A percentile compares a stretch with the other conserved stretches of the same genome.
Evolutionary conservation across 73 alveolate species (phyloP).

Genomic region (Stentor coeruleus): DNA sequence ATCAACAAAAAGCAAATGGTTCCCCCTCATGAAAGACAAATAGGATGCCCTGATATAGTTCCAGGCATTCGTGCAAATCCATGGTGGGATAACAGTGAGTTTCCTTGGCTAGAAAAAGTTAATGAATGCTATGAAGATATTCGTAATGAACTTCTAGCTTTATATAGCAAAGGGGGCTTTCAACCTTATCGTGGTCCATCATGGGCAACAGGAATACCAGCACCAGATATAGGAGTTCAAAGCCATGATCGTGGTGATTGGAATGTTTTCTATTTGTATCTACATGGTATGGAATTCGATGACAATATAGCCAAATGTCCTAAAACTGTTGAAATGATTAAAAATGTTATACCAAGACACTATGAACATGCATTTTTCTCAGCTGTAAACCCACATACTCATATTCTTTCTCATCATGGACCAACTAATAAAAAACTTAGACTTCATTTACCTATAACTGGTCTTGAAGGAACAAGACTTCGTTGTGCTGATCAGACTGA

Average conservation of each 20-base stretch:
- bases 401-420: constrained; percentile 73
- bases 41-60: constrained; percentile 82
- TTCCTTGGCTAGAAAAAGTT: constrained; percentile 59
- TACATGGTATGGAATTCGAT: constrained; percentile 69
- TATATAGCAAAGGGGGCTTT: constrained; percentile 60
- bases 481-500: constrained; percentile 70
- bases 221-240: constrained; percentile 64
- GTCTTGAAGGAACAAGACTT: constrained; percentile 63
- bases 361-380: constrained; percentile 74
- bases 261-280: constrained; percentile 77
- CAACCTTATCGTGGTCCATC: constrained; percentile 83
- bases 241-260: constrained; percentile 81
- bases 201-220: constrained; percentile 56
- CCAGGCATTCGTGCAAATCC: constrained; percentile 69
- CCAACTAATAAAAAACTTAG: constrained; percentile 83
- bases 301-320: constrained; percentile 76
- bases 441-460: constrained; percentile 68
- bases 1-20: constrained; percentile 50
- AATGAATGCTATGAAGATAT: constrained; percentile 48
- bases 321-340: constrained; percentile 59
- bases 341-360: constrained; percentile 66
- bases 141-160: constrained; percentile 48
- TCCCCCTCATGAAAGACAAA: constrained; percentile 51
- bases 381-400: constrained; percentile 79
- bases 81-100: constrained; percentile 65